Percentiles rank a stretch among this genome's conserved stretches.
Conservation (phyloP, 768 basidiomycete species). For the Calvatia gigantea region DNA sequence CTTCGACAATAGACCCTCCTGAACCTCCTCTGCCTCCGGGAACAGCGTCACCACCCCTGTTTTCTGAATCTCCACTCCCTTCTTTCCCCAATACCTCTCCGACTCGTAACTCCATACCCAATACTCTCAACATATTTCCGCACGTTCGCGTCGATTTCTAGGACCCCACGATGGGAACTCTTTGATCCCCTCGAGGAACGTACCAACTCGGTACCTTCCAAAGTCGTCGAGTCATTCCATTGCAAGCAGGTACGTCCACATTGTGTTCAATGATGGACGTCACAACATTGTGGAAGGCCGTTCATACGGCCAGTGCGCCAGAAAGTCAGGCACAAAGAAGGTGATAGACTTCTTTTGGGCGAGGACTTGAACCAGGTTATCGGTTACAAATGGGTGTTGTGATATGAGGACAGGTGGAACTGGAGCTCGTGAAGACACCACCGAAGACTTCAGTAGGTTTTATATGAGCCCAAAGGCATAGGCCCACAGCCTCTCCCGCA, state of each 20-base stretch:
- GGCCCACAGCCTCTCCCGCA: no score
- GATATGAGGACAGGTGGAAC: no score
- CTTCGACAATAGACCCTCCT: conserved; percentile 3
- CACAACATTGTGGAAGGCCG: conserved; percentile 19
- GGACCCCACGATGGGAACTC: conserved; percentile 16
- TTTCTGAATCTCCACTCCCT: conserved; percentile 17
- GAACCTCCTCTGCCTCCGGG: conserved; percentile 9
- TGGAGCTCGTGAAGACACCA: no score
- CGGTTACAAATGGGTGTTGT: no score
- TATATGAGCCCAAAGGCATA: no score
- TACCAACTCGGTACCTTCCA: conserved; percentile 1
- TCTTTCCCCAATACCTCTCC: conserved; percentile 16
- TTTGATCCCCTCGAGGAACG: conserved; percentile 9
- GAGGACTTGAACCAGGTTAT: neutral
- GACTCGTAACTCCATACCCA: conserved; percentile 12
- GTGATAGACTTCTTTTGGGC: neutral
- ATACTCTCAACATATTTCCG: conserved; percentile 13
- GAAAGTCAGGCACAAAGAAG: conserved; percentile 8
- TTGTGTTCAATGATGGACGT: conserved; percentile 18
- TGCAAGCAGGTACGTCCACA: conserved; percentile 13
- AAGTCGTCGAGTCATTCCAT: conserved; percentile 16
- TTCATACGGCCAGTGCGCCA: conserved; percentile 10
- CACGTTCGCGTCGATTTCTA: conserved; percentile 13
- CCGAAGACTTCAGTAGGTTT: no score
- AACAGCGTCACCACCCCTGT: conserved; percentile 19